Percentiles rank a stretch among this genome's conserved stretches.
Conservation (phyloP, 73 alveolate species). For the Paramecium caudatum region DNA sequence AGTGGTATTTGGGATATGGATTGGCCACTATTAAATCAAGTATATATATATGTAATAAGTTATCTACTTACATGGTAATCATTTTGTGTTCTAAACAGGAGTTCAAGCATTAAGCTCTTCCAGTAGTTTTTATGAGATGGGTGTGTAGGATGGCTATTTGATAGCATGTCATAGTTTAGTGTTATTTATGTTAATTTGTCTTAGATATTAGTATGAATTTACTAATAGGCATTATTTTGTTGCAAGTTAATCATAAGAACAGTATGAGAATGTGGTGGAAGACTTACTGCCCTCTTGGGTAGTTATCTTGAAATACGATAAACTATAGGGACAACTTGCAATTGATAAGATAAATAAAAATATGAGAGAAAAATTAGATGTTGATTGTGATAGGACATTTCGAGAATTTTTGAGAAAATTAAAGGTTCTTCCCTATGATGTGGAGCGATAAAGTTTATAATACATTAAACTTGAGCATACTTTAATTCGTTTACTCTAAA, state of each 20-base stretch:
- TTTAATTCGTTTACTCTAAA: neutral
- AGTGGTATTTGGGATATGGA: slow-evolving; percentile 2
- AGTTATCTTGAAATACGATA: neutral
- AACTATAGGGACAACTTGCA: neutral
- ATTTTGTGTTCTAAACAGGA: too few species aligned
- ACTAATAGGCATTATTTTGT: neutral
- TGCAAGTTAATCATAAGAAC: neutral
- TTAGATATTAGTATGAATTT: neutral
- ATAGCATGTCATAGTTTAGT: neutral
- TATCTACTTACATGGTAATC: neutral
- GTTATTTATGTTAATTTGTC: neutral
- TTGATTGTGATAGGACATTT: neutral
- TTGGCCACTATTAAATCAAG: neutral
- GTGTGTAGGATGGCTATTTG: too few species aligned
- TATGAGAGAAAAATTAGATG: neutral
- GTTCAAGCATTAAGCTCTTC: neutral
- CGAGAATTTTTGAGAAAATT: slow-evolving; percentile 30
- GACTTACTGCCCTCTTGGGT: slow-evolving; percentile 49
- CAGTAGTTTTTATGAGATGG: too few species aligned
- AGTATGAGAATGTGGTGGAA: slow-evolving; percentile 22
- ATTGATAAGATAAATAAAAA: slow-evolving; percentile 16
- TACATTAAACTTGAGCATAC: neutral
- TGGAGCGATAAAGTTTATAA: neutral
- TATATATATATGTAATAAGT: neutral
- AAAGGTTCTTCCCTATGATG: neutral